Evolutionary conservation across 768 basidiomycete genomes (phyloP).

Genomic region (Rhodotorula toruloides): DNA sequence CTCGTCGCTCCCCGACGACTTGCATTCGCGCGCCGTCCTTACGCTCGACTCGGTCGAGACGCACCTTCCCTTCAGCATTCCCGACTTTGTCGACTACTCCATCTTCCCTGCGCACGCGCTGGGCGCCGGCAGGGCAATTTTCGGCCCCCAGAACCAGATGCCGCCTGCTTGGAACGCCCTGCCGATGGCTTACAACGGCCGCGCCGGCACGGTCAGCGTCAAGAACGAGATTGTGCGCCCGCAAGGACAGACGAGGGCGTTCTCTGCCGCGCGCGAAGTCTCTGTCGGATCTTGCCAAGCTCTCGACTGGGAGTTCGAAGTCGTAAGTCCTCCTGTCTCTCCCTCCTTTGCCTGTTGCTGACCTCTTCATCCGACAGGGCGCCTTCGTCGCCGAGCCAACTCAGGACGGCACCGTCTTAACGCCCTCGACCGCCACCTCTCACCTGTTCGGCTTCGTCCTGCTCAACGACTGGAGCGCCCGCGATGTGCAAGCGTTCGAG

Average conservation of each 20-base stretch:
- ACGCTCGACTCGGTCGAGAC: conserved; percentile 9
- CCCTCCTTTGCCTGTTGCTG: not conserved
- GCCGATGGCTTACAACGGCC: conserved; percentile 39
- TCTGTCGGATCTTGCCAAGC: conserved; percentile 18
- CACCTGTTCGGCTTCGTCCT: conserved; percentile 30
- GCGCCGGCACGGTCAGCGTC: conserved; percentile 30
- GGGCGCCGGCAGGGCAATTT: conserved; percentile 27
- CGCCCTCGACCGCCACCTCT: conserved; percentile 4
- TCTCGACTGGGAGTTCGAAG: conserved; percentile 36
- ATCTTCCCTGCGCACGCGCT: conserved; percentile 1
- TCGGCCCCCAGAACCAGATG: conserved; percentile 13
- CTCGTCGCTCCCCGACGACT: not conserved
- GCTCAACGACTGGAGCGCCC: conserved; percentile 37
- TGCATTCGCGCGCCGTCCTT: not conserved
- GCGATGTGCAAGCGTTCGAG: conserved; percentile 37
- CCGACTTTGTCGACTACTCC: conserved; percentile 31
- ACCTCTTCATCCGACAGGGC: not conserved
- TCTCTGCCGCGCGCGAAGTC: conserved; percentile 10
- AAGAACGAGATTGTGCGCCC: not conserved
- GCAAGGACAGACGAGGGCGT: not conserved
- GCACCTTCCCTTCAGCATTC: conserved; percentile 29
- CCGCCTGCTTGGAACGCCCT: conserved; percentile 32
- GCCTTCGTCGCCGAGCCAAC: conserved; percentile 1
- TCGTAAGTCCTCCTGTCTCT: not conserved
- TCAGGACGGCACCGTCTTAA: not conserved